Evolutionary conservation across 306 rosid species (phyloP).

Genomic region (Bauhinia variegata): DNA sequence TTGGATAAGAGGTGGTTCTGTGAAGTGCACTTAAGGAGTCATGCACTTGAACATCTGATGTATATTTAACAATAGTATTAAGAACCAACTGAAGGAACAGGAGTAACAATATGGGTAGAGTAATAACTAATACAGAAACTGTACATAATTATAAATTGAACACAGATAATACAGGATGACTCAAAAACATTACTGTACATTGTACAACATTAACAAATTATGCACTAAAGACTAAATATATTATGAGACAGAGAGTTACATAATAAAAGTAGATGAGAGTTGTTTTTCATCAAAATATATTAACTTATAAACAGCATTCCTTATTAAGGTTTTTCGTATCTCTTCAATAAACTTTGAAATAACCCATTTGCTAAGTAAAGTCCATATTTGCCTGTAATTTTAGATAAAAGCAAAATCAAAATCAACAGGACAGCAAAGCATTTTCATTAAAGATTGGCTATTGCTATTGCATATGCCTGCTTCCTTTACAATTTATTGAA

Average conservation of each 20-base stretch:
- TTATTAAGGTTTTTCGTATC: not conserved
- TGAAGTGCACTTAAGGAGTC: conserved; percentile 10
- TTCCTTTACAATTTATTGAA: not conserved
- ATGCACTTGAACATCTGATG: not conserved
- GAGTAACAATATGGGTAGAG: not conserved
- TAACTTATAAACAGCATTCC: not conserved
- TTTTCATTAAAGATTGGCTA: not conserved
- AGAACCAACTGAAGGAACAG: not conserved
- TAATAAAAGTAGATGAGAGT: not conserved
- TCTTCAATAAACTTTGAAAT: no score
- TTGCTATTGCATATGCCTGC: not conserved
- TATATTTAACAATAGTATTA: not conserved
- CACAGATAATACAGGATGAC: not conserved
- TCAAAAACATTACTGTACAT: not conserved
- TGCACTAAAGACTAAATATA: not conserved
- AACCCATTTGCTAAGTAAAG: not conserved
- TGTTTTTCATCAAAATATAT: not conserved
- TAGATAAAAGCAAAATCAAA: not conserved
- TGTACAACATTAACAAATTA: not conserved
- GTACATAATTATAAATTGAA: not conserved
- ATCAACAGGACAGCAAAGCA: not conserved
- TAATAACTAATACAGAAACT: no score
- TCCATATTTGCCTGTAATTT: not conserved
- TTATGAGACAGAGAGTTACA: not conserved
- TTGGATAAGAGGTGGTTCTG: conserved; percentile 22